Evolutionary conservation across 2,329 filamentous ascomycete species (phyloP), one percentile per base, ranked within the genome.

Genomic region (Colletotrichum brevisporum): DNA sequence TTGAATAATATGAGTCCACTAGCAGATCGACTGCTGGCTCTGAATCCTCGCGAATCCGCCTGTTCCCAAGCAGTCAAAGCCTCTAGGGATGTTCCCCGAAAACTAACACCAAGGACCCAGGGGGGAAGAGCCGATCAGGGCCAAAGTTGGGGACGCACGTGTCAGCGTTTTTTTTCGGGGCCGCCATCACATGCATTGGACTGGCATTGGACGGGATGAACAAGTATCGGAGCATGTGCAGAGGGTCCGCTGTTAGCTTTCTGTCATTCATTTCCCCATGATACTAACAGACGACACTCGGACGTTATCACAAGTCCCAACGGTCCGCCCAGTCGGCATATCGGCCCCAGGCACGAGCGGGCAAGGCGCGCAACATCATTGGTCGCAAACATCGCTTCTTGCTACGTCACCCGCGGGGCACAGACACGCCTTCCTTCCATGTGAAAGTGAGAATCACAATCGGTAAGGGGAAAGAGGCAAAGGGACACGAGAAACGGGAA

Each of bases 131-230:
- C 43, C 56, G 54, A 63, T 62, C 61, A 63, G 53, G 51, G 26
- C 53, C 61, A 63, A 55, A 55, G 51, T 50, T 62, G 59, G 67
- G 57, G 63, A 68, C 70, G 70, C 70, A 71, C 68, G 70, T 71
- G 70, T 70, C 60, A 71, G 68, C 65, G 36, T 16, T 18, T 50
- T 61, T 61, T 57, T 41, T 63, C 24, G 54, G 31, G 60, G 31
- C 56, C 68, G 48, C 54, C 59, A 67, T 71, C 70, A 71, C 70
- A 71, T 71, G 70, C 70, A 63, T 67, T 52, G 6, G 31, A 43
- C 41, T 59, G 31, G 31, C 26, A 48, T 15, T 31, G 59, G 65
- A 68, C 65, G 60, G 67, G 57, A 67, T 62, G 68, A 66, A 66
- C 62, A 55, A 67, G n/a, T 47, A 50, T 43, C 36, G 43, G 16